phyloP scores from a whole-genome alignment of 2,329 filamentous ascomycete genomes.

The Graphilbum ipis-grandicollis region DNA sequence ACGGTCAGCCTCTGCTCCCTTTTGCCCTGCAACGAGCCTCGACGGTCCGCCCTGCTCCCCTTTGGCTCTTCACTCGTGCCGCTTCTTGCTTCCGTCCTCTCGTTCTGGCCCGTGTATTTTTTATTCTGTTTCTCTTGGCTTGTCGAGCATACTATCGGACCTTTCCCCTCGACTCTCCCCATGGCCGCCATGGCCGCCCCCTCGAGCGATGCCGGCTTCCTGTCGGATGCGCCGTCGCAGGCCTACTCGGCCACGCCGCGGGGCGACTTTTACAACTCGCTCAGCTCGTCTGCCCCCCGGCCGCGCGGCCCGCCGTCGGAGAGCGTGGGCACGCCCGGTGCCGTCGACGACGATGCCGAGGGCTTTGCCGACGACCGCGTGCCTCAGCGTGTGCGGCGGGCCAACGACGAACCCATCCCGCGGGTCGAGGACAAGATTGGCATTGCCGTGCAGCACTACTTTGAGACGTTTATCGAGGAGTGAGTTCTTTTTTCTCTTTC shows the following conservation, averaged over 20 bases:
- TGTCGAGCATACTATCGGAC: no score
- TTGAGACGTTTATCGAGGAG: slow-evolving; percentile 67
- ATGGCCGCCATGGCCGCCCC: slow-evolving; percentile 23
- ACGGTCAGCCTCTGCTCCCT: no score
- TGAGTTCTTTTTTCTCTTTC: slow-evolving; percentile 20
- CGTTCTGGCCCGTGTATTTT: no score
- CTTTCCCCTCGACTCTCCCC: not conserved
- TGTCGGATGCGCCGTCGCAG: slow-evolving; percentile 36
- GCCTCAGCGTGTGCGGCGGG: slow-evolving; percentile 29
- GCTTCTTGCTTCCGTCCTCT: no score
- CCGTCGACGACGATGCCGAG: slow-evolving; percentile 45
- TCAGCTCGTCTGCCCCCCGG: slow-evolving; percentile 32
- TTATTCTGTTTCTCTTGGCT: not conserved
- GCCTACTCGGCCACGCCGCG: slow-evolving; percentile 20
- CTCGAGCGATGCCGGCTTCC: slow-evolving; percentile 36
- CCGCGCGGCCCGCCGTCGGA: slow-evolving; percentile 46
- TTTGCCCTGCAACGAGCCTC: no score
- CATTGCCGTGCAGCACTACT: slow-evolving; percentile 55
- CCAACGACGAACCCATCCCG: slow-evolving; percentile 37
- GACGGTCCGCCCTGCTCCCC: no score
- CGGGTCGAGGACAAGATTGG: slow-evolving; percentile 63
- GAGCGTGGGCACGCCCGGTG: slow-evolving; percentile 28
- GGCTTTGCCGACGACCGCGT: slow-evolving; percentile 49
- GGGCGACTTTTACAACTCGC: slow-evolving; percentile 21
- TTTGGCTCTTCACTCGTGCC: no score